Evolutionary conservation across 2,329 filamentous ascomycete genomes (phyloP).

Genomic region (Fusarium penzigii): DNA sequence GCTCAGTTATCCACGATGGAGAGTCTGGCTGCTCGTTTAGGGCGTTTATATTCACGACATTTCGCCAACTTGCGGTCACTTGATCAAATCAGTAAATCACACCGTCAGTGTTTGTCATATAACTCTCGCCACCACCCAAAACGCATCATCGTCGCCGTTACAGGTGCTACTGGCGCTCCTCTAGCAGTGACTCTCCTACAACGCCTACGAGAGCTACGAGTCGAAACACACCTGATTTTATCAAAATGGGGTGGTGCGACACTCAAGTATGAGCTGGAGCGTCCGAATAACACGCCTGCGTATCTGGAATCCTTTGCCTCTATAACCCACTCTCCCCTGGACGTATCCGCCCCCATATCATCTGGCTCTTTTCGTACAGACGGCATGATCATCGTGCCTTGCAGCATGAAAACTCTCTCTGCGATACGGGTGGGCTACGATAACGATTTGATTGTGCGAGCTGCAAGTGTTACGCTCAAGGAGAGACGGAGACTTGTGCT

Average conservation of each 20-base stretch:
- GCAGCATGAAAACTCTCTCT: slow-evolving; percentile 8
- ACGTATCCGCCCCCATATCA: too few relatives aligned
- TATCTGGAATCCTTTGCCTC: neutral
- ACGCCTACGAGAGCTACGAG: slow-evolving; percentile 40
- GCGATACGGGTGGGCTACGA: slow-evolving; percentile 6
- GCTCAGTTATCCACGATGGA: too few relatives aligned
- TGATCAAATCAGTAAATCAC: neutral
- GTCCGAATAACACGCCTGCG: neutral
- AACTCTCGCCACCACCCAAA: slow-evolving; percentile 13
- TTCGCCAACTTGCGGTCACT: neutral
- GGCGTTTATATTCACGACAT: too few relatives aligned
- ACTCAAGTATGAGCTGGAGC: slow-evolving; percentile 42
- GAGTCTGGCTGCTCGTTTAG: too few relatives aligned
- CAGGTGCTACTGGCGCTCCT: slow-evolving; percentile 49
- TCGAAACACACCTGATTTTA: slow-evolving; percentile 51
- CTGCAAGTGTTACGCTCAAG: slow-evolving; percentile 13
- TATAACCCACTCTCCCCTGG: too few relatives aligned
- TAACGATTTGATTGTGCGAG: slow-evolving; percentile 3
- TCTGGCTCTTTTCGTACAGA: slow-evolving; percentile 5
- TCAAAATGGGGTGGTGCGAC: slow-evolving; percentile 51
- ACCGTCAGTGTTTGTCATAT: neutral
- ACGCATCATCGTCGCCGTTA: slow-evolving; percentile 49
- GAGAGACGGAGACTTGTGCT: slow-evolving; percentile 5
- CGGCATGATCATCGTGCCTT: slow-evolving; percentile 14
- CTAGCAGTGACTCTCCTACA: slow-evolving; percentile 44